Percentiles rank a stretch among this genome's conserved stretches.
phyloP scores from a whole-genome alignment of 257 asterid species.

The Orobanche coerulescens region DNA sequence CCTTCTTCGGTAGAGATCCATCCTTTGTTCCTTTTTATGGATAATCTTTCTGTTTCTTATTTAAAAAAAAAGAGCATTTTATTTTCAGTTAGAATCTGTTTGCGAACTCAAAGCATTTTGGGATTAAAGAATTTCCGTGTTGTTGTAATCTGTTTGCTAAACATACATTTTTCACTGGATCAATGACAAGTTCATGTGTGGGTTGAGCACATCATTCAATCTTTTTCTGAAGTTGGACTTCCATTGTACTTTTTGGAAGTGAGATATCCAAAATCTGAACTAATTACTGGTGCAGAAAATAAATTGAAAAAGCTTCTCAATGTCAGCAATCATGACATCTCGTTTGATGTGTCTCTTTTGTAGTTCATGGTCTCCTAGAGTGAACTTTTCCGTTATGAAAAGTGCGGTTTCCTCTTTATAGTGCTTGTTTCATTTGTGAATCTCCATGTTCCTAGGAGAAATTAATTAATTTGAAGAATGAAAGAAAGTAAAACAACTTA shows the following conservation, averaged over 20 bases:
- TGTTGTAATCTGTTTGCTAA: background rate
- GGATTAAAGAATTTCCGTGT: no score
- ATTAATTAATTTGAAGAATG: no score
- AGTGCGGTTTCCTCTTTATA: background rate
- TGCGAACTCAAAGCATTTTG: no score
- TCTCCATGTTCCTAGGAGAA: background rate
- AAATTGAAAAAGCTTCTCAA: background rate
- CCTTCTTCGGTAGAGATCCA: background rate
- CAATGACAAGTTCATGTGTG: background rate
- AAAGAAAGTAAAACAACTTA: no score
- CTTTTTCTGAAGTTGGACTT: background rate
- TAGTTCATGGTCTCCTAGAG: background rate
- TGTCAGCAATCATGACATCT: background rate
- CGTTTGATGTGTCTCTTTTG: background rate
- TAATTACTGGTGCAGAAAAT: background rate
- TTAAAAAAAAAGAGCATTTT: no score
- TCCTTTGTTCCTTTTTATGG: background rate
- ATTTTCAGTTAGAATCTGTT: no score
- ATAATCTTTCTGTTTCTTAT: no score
- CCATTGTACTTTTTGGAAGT: background rate
- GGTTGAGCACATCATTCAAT: background rate
- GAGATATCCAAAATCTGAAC: background rate
- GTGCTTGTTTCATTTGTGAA: background rate
- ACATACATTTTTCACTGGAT: background rate
- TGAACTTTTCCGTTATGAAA: background rate